Conservation (phyloP, 116 monocot species). For the Cymodocea nodosa region DNA sequence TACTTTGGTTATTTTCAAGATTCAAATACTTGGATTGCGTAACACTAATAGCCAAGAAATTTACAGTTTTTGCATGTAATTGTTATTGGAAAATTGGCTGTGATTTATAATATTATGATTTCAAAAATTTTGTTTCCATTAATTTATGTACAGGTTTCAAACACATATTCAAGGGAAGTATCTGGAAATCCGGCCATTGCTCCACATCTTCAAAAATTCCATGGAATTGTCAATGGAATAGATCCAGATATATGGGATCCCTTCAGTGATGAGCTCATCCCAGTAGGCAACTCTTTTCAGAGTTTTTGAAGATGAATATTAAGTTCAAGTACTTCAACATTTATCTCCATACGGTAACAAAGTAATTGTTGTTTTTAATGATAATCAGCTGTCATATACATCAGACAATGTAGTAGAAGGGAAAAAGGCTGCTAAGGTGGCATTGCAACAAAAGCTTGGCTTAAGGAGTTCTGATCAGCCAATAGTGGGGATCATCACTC, state of each 20-base stretch:
- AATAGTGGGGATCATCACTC: constrained; percentile 78
- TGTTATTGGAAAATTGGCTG: not conserved
- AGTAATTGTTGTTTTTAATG: not conserved
- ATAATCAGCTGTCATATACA: constrained; percentile 62
- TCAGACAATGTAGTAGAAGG: constrained; percentile 86
- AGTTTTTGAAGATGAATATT: not conserved
- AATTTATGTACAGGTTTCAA: constrained; percentile 49
- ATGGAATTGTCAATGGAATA: constrained; percentile 94
- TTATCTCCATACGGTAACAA: not conserved
- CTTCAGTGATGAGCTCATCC: constrained; percentile 76
- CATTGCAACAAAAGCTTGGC: constrained; percentile 83
- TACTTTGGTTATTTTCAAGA: too few relatives aligned
- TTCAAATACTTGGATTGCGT: too few relatives aligned
- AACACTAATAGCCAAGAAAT: too few relatives aligned
- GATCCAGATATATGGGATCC: constrained; percentile 99
- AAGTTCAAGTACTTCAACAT: not conserved
- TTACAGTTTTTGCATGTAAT: too few relatives aligned
- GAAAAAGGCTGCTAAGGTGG: constrained; percentile 70
- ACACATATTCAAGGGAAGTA: constrained; percentile 81
- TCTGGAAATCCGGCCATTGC: constrained; percentile 64
- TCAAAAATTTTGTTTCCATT: not conserved
- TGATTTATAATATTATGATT: not conserved
- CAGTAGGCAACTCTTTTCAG: constrained; percentile 32
- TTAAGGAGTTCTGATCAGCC: constrained; percentile 51
- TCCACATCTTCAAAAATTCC: constrained; percentile 71